phyloP scores from a whole-genome alignment of 2,329 filamentous ascomycete species.

The Leptographium wingfieldii region DNA sequence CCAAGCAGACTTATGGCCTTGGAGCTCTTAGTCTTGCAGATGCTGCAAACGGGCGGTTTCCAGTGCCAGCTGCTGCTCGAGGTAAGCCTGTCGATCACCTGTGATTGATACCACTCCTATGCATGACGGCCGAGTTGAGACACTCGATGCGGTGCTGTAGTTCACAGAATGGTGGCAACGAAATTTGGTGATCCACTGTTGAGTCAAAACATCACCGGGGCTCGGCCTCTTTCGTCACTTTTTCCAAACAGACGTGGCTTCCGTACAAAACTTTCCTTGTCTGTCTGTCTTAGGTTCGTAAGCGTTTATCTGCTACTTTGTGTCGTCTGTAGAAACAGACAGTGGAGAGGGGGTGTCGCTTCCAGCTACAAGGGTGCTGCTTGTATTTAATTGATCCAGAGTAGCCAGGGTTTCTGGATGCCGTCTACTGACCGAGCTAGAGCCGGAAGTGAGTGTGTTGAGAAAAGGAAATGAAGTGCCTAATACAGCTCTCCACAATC shows the following conservation, averaged over 20 bases:
- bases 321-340: too few relatives aligned
- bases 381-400: background rate
- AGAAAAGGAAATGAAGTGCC: background rate
- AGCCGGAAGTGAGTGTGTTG: background rate
- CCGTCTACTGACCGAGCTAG: background rate
- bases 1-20: conserved; percentile 15
- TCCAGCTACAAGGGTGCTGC: background rate
- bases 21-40: conserved; percentile 15
- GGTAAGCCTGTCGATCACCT: conserved; percentile 14
- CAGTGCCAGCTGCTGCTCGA: conserved; percentile 14
- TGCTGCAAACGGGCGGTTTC: conserved; percentile 10
- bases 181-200: conserved; percentile 13
- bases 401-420: background rate
- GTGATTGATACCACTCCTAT: conserved; percentile 15
- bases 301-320: too few relatives aligned
- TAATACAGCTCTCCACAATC: conserved; percentile 11
- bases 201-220: conserved; percentile 10
- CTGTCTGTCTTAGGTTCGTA: too few relatives aligned
- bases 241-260: background rate
- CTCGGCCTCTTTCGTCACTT: background rate
- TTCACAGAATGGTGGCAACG: conserved; percentile 13
- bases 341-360: background rate
- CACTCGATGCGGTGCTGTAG: conserved; percentile 13
- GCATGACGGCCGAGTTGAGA: conserved; percentile 14
- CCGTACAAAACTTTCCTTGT: too few relatives aligned